These are phyloP conservation scores for Hymenotorrendiella dingleyae DNA, from an alignment of 2,329 filamentous ascomycete genomes.

Conservation along the genomic window DNA sequence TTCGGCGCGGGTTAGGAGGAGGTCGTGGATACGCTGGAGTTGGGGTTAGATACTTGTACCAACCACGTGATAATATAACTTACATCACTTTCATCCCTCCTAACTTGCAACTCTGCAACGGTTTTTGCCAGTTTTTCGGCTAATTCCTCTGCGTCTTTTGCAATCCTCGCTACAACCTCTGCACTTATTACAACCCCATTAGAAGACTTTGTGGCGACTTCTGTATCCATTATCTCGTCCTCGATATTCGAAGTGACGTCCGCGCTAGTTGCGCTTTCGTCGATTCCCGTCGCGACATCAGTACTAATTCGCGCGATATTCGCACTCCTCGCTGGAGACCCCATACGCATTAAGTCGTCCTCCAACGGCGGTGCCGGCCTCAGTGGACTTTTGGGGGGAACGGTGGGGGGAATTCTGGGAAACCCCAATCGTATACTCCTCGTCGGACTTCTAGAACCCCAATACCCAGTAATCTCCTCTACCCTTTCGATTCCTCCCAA, in stretches of 20 bases:
- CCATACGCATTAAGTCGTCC: too few relatives aligned
- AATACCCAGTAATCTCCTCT: not conserved
- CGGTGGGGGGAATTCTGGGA: too few relatives aligned
- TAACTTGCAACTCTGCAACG: conserved; percentile 44
- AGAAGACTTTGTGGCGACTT: not conserved
- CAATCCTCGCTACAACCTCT: conserved; percentile 33
- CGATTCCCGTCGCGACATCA: too few relatives aligned
- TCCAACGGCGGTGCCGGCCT: too few relatives aligned
- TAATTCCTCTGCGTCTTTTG: conserved; percentile 39
- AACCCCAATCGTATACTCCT: conserved; percentile 15
- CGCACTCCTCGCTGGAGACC: too few relatives aligned
- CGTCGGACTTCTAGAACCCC: conserved; percentile 12
- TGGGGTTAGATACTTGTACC: not conserved
- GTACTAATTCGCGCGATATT: too few relatives aligned
- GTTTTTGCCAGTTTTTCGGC: conserved; percentile 45
- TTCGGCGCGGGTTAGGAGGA: conserved; percentile 54
- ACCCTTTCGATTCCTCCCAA: too few relatives aligned
- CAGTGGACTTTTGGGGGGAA: too few relatives aligned
- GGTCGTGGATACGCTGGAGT: conserved; percentile 53
- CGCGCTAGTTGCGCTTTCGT: too few relatives aligned
- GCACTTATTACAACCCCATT: conserved; percentile 5
- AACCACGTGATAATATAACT: conserved; percentile 21
- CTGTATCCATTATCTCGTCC: conserved; percentile 8
- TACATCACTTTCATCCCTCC: conserved; percentile 56
- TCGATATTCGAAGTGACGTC: not conserved